Base-by-base conservation (phyloP, 2,329 filamentous ascomycete genomes). In the Apiospora marii region DNA sequence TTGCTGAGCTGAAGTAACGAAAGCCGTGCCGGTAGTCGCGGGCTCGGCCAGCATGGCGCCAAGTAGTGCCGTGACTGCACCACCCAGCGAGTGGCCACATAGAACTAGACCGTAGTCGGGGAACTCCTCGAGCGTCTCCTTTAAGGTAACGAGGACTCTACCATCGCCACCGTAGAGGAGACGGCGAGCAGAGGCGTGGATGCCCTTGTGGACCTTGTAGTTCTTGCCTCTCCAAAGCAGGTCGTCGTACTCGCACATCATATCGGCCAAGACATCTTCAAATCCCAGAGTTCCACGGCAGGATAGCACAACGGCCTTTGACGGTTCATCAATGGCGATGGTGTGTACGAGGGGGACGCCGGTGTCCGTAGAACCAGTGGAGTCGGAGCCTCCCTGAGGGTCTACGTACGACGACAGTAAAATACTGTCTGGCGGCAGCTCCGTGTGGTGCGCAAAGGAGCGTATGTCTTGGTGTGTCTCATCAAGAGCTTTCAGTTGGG, bases 201-300 rank as follows among this genome's bases (percentile, higher is more conserved):
- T 91, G 19, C 92, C 92, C 79, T 93, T 93, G 81, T 94, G 92
- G 0, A 94, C 92, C 75, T 92, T 90, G 83, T 92, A 93, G 0
- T 84, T 83, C 72, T 86, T 88, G 22, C 90, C 91, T 72, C 90
- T 87, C 91, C 92, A 92, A 6, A 84, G 74, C 13, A 93, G 82
- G 71, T 91, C 87, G 75, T 93, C 91, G 74, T 93, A 94, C 67
- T 93, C 92, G 80, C 92, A 94, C 43, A 92, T 92, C 87, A 94
- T 89, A 77, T 94, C 92, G 0, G 92, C 92, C 48, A 94, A 82
- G 34, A 94, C 89, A 78, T 94, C 92, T 77, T 94, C 92, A 73
- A 94, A 93, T 0, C 92, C 92, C 51, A 93, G 84, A 0, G 92
- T 94, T 1, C 92, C 92, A 49, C 92, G 88, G 69, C 92, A 92